phyloP scores from a whole-genome alignment of 179 eudicot genomes.

The Spergularia azorica region DNA sequence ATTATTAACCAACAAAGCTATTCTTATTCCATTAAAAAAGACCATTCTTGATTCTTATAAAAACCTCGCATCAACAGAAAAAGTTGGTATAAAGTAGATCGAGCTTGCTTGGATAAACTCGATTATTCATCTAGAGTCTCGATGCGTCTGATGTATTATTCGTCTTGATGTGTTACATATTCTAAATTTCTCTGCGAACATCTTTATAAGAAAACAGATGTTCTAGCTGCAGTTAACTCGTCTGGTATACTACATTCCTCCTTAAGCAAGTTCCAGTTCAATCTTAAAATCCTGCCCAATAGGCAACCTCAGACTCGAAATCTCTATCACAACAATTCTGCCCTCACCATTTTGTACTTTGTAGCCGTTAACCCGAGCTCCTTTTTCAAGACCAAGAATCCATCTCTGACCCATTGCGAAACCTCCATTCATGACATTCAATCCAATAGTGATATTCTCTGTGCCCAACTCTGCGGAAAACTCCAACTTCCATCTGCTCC shows the following conservation, averaged over 20 bases:
- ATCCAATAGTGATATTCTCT: constrained; percentile 35
- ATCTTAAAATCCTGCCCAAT: constrained; percentile 34
- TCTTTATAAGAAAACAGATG: background rate
- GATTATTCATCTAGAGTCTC: too few relatives aligned
- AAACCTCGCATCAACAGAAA: too few relatives aligned
- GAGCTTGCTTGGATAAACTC: too few relatives aligned
- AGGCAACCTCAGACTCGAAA: constrained; percentile 29
- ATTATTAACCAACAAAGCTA: too few relatives aligned
- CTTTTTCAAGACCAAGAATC: constrained; percentile 55
- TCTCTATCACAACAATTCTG: constrained; percentile 28
- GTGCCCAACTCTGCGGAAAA: constrained; percentile 35
- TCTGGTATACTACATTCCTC: constrained; percentile 7
- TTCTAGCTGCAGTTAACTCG: constrained; percentile 15
- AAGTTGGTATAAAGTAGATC: too few relatives aligned
- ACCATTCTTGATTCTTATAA: too few relatives aligned
- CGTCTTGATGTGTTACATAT: too few relatives aligned
- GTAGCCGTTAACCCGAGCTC: constrained; percentile 21
- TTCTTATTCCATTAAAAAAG: too few relatives aligned
- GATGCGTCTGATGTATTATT: too few relatives aligned
- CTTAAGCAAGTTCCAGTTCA: constrained; percentile 26
- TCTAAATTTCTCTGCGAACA: background rate
- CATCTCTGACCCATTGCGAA: constrained; percentile 55
- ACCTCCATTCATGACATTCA: constrained; percentile 51
- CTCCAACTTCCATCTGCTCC: constrained; percentile 54
- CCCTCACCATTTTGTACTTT: constrained; percentile 18